These are phyloP conservation scores for Dichomitus squalens DNA, from an alignment of 1,284 basidiomycete species.

Conservation along the genomic window DNA sequence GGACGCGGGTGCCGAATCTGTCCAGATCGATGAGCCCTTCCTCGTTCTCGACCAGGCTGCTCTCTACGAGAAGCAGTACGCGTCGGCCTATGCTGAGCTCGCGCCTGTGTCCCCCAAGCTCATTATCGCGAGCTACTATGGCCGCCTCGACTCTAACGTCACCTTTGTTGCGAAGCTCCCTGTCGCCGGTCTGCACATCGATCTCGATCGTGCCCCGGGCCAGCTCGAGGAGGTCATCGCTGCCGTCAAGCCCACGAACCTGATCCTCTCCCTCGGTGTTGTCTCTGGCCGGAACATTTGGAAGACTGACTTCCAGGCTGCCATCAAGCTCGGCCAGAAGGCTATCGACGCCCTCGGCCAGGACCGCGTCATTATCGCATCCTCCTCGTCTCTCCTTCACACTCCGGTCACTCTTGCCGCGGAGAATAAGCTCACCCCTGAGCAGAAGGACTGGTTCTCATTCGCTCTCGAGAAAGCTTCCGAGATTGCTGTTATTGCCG, in stretches of 20 bases:
- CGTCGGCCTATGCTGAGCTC: slow-evolving; percentile 83
- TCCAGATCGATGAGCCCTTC: slow-evolving; percentile 97
- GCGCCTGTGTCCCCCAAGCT: slow-evolving; percentile 88
- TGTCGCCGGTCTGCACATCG: slow-evolving; percentile 93
- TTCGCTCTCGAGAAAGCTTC: slow-evolving; percentile 97
- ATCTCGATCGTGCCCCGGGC: slow-evolving; percentile 90
- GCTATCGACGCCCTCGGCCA: slow-evolving; percentile 82
- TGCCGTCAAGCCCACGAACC: slow-evolving; percentile 82
- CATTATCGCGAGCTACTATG: slow-evolving; percentile 94
- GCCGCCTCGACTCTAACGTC: slow-evolving; percentile 93
- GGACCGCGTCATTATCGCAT: slow-evolving; percentile 91
- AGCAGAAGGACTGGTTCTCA: slow-evolving; percentile 99
- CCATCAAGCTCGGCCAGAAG: slow-evolving; percentile 85
- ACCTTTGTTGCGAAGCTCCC: slow-evolving; percentile 92
- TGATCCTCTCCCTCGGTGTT: slow-evolving; percentile 91
- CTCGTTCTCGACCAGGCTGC: slow-evolving; percentile 91
- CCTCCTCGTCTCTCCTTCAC: slow-evolving; percentile 98
- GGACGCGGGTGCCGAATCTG: slow-evolving; percentile 89
- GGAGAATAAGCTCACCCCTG: slow-evolving; percentile 89
- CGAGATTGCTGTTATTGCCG: slow-evolving; percentile 90
- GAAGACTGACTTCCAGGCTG: slow-evolving; percentile 94
- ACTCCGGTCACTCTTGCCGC: slow-evolving; percentile 94
- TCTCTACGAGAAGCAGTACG: slow-evolving; percentile 81
- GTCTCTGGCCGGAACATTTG: slow-evolving; percentile 99
- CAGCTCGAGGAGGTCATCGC: slow-evolving; percentile 88